A percentile compares a stretch with the other conserved stretches of the same genome.
These are phyloP conservation scores for Cephalotrichum gorgonifer DNA, from an alignment of 2,329 filamentous ascomycete species.

Conservation along the genomic window DNA sequence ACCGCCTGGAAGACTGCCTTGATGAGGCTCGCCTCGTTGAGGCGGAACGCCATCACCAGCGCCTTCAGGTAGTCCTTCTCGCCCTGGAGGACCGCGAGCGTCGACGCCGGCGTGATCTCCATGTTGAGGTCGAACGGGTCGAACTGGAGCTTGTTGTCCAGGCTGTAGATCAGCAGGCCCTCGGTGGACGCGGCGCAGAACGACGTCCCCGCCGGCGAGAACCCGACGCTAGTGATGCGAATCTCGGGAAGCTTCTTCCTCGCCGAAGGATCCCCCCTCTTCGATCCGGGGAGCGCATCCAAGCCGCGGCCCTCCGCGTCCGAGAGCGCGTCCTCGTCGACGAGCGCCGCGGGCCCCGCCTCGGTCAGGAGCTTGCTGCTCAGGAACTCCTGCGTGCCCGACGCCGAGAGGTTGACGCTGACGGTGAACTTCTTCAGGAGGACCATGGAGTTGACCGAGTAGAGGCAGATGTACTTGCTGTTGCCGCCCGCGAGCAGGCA, in stretches of 20 bases:
- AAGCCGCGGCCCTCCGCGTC: conserved; percentile 75
- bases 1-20: conserved; percentile 78
- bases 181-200: conserved; percentile 96
- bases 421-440: conserved; percentile 93
- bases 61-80: conserved; percentile 82
- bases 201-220: conserved; percentile 77
- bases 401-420: conserved; percentile 87
- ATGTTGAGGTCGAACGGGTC: conserved; percentile 96
- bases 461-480: conserved; percentile 97
- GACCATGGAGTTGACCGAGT: conserved; percentile 87
- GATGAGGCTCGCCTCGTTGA: conserved; percentile 77
- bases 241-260: conserved; percentile 72
- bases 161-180: conserved; percentile 83
- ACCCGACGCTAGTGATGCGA: conserved; percentile 72
- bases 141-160: conserved; percentile 76
- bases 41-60: conserved; percentile 90
- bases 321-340: conserved; percentile 75
- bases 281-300: conserved; percentile 69
- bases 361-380: conserved; percentile 90
- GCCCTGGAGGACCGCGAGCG: conserved; percentile 54
- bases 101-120: conserved; percentile 80
- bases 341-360: conserved; percentile 71
- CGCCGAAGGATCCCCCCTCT: conserved; percentile 74
- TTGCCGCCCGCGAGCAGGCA: conserved; percentile 87
- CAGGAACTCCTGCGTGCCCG: conserved; percentile 92